Evolutionary conservation across 495 filamentous ascomycete species (phyloP).

Genomic region (Trichoderma erinaceum): DNA sequence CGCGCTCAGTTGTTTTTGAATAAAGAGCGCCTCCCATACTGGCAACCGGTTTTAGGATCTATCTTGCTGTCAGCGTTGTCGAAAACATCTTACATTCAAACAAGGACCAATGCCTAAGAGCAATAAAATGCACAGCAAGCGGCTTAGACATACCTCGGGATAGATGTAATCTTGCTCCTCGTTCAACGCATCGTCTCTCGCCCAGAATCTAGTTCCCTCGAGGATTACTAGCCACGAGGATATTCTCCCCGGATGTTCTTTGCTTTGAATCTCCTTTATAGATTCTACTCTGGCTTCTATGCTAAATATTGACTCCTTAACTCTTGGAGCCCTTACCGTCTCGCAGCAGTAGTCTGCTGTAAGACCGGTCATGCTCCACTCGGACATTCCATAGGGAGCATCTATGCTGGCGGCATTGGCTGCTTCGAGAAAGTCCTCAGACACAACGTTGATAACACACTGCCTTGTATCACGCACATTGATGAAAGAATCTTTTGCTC

Average conservation of each 20-base stretch:
- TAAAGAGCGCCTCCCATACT: constrained; percentile 84
- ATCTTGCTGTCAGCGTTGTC: constrained; percentile 9
- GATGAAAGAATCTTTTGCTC: constrained; percentile 66
- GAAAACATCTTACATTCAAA: not conserved
- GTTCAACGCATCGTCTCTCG: constrained; percentile 80
- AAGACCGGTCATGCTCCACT: constrained; percentile 77
- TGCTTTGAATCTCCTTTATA: constrained; percentile 69
- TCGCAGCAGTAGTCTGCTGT: constrained; percentile 57
- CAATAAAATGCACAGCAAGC: constrained; percentile 18
- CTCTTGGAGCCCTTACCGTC: constrained; percentile 64
- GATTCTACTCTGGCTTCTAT: constrained; percentile 74
- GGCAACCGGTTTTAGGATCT: constrained; percentile 64
- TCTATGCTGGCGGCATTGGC: constrained; percentile 76
- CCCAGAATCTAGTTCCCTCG: constrained; percentile 86
- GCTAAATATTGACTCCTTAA: constrained; percentile 73
- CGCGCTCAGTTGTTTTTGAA: constrained; percentile 57
- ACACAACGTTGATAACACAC: constrained; percentile 82
- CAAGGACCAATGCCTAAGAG: no score
- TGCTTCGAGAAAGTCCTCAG: constrained; percentile 79
- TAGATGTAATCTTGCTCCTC: constrained; percentile 67
- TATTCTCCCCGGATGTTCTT: constrained; percentile 59
- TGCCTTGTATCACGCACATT: constrained; percentile 69
- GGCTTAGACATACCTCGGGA: constrained; percentile 35
- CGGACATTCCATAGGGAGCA: constrained; percentile 67
- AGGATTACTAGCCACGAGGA: constrained; percentile 68